phyloP scores from a whole-genome alignment of 768 basidiomycete species.

The Boletus sensibilis region DNA sequence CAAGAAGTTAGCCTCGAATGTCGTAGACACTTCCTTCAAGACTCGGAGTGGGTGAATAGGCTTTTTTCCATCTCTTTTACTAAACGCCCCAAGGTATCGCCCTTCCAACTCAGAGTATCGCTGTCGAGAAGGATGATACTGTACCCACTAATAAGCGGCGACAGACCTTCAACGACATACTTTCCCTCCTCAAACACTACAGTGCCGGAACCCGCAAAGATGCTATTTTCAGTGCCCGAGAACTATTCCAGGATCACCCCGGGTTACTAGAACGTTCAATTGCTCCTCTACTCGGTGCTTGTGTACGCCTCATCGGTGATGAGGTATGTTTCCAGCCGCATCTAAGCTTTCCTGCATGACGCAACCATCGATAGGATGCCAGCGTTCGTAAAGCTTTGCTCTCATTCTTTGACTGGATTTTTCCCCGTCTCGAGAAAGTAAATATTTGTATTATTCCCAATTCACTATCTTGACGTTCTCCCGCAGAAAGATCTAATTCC shows the following conservation, averaged over 20 bases:
- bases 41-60: constrained; percentile 67
- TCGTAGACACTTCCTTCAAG: constrained; percentile 94
- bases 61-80: not conserved
- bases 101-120: constrained; percentile 81
- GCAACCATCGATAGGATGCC: constrained; percentile 56
- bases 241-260: constrained; percentile 66
- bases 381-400: constrained; percentile 73
- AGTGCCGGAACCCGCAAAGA: constrained; percentile 76
- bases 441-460: constrained; percentile 10
- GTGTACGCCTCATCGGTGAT: constrained; percentile 75
- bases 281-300: constrained; percentile 53
- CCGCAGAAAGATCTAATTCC: constrained; percentile 67
- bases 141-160: constrained; percentile 75
- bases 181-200: constrained; percentile 81
- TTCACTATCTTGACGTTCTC: constrained; percentile 8
- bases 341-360: not conserved
- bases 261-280: constrained; percentile 51
- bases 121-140: constrained; percentile 49
- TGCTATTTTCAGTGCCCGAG: constrained; percentile 68
- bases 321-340: constrained; percentile 51
- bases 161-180: constrained; percentile 72
- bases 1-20: constrained; percentile 78
- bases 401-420: constrained; percentile 68
- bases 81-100: constrained; percentile 66
- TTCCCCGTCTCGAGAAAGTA: constrained; percentile 62